phyloP scores from a whole-genome alignment of 2,329 filamentous ascomycete species.

The Xylaria multiplex region DNA sequence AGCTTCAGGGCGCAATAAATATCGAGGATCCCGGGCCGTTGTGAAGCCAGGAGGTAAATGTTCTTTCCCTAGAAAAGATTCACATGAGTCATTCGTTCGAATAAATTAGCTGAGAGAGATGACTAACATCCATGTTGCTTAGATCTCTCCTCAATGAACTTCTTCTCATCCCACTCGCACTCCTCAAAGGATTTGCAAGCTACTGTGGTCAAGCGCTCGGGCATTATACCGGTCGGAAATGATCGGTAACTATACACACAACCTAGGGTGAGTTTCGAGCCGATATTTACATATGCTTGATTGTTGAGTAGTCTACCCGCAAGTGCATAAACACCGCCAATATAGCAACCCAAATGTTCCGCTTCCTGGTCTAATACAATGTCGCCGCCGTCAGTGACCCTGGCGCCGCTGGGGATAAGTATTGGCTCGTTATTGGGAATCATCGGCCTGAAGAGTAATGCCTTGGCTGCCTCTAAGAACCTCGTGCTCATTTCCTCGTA shows the following conservation, averaged over 20 bases:
- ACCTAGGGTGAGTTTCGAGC: slow-evolving; percentile 67
- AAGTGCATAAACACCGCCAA: slow-evolving; percentile 75
- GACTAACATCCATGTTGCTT: slow-evolving; percentile 43
- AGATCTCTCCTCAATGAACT: slow-evolving; percentile 39
- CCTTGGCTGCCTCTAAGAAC: slow-evolving; percentile 67
- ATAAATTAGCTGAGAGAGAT: background rate
- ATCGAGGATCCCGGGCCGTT: slow-evolving; percentile 55
- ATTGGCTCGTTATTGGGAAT: slow-evolving; percentile 67
- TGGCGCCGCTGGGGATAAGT: slow-evolving; percentile 68
- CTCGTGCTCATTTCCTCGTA: slow-evolving; percentile 54
- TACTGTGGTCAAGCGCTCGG: slow-evolving; percentile 66
- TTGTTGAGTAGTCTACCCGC: slow-evolving; percentile 69
- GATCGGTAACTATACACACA: slow-evolving; percentile 71
- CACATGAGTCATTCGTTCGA: background rate
- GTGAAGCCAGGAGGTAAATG: slow-evolving; percentile 64
- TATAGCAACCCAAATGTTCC: slow-evolving; percentile 76
- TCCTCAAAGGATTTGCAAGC: slow-evolving; percentile 51
- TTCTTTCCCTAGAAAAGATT: slow-evolving; percentile 43
- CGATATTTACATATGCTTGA: slow-evolving; percentile 64
- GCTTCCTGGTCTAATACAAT: slow-evolving; percentile 47
- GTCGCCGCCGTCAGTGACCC: slow-evolving; percentile 44
- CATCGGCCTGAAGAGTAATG: slow-evolving; percentile 75
- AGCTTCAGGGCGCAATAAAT: slow-evolving; percentile 49
- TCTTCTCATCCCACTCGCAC: slow-evolving; percentile 45
- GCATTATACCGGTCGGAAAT: slow-evolving; percentile 68